phyloP scores from a whole-genome alignment of 768 basidiomycete species.

The Saitozyma podzolica region DNA sequence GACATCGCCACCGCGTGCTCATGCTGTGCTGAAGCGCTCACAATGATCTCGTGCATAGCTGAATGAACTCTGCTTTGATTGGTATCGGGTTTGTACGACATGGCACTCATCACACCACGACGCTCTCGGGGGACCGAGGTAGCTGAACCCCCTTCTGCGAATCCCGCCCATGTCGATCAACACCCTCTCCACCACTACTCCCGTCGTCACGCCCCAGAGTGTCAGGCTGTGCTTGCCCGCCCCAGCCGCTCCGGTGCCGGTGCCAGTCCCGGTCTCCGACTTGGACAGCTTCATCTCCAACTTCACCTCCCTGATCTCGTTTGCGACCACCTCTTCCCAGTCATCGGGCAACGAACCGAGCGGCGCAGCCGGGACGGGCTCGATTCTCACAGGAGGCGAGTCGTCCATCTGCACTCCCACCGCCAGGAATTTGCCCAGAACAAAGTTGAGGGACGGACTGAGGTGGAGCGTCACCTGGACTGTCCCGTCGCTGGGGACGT shows the following conservation, averaged over 20 bases:
- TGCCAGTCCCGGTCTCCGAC: neutral
- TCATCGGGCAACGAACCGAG: conserved; percentile 36
- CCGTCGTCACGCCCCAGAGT: conserved; percentile 39
- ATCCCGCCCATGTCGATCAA: conserved; percentile 37
- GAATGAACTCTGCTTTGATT: too few relatives aligned
- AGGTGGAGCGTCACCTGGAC: conserved; percentile 35
- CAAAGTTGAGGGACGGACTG: conserved; percentile 39
- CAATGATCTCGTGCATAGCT: too few relatives aligned
- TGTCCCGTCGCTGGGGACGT: conserved; percentile 10
- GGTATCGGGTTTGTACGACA: too few relatives aligned
- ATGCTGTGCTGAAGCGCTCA: too few relatives aligned
- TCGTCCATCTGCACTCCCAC: conserved; percentile 43
- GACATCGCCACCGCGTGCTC: too few relatives aligned
- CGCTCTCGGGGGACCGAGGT: conserved; percentile 39
- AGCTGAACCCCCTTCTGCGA: conserved; percentile 24
- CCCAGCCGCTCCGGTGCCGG: too few relatives aligned
- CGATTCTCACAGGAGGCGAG: conserved; percentile 9
- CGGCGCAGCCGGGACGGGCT: conserved; percentile 20
- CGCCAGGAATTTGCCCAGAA: conserved; percentile 21
- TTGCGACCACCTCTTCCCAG: conserved; percentile 41
- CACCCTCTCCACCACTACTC: conserved; percentile 40
- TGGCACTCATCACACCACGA: neutral
- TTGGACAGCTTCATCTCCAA: conserved; percentile 10
- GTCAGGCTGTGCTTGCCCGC: conserved; percentile 30
- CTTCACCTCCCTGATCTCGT: conserved; percentile 38